Evolutionary conservation across 768 basidiomycete genomes (phyloP).

Genomic region (Tylopilus felleus): DNA sequence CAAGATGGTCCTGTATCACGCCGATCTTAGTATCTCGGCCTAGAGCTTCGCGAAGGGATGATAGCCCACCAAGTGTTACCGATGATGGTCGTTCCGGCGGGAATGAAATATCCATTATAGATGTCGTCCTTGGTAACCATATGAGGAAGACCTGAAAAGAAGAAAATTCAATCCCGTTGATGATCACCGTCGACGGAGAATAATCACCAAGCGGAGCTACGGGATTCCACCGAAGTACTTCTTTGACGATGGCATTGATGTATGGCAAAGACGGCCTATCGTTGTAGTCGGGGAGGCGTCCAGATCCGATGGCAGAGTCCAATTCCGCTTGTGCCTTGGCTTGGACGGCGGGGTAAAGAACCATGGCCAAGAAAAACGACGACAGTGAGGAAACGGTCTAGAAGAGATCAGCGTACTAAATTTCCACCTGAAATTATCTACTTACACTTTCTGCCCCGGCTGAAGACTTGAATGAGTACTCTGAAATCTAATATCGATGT

Average conservation of each 20-base stretch:
- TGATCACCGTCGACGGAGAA: conserved; percentile 10
- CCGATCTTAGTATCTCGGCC: conserved; percentile 4
- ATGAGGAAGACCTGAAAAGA: conserved; percentile 28
- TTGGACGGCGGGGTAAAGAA: conserved; percentile 28
- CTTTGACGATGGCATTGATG: conserved; percentile 29
- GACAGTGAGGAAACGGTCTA: conserved; percentile 31
- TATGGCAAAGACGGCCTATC: conserved; percentile 27
- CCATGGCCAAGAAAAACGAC: conserved; percentile 31
- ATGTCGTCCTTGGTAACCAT: conserved; percentile 32
- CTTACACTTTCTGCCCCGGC: conserved; percentile 41
- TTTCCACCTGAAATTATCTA: background rate
- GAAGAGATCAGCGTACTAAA: background rate
- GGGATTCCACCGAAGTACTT: conserved; percentile 33
- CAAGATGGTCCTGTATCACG: conserved; percentile 33
- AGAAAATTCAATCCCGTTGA: conserved; percentile 10
- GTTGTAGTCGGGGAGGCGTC: conserved; percentile 31
- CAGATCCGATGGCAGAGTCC: conserved; percentile 24
- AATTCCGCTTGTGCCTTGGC: conserved; percentile 30
- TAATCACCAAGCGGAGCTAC: conserved; percentile 33
- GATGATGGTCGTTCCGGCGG: conserved; percentile 47
- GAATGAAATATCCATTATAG: conserved; percentile 32
- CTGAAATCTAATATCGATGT: background rate
- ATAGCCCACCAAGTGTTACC: conserved; percentile 54
- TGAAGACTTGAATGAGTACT: conserved; percentile 13
- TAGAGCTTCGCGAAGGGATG: background rate